Conservation (phyloP, 148 eudicot genomes). For the Arctostaphylos glauca region DNA sequence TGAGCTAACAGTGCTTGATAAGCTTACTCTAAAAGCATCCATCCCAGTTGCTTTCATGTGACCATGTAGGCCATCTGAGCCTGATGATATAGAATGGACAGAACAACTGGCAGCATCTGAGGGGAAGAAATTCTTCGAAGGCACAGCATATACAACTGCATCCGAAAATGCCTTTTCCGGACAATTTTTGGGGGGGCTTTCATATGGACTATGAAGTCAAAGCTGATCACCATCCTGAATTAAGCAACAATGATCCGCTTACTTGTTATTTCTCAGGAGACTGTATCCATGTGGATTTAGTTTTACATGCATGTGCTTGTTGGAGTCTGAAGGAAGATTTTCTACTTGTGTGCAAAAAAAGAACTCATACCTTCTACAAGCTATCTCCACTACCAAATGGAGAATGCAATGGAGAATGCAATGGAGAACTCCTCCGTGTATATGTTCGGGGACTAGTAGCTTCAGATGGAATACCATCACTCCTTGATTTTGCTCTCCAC, state of each 20-base stretch:
- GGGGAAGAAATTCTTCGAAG: constrained; percentile 75
- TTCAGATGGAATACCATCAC: constrained; percentile 88
- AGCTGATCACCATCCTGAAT: constrained; percentile 78
- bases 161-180: constrained; percentile 78
- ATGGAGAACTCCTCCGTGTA: constrained; percentile 87
- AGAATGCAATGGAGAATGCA: constrained; percentile 84
- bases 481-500: constrained; percentile 93
- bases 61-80: constrained; percentile 74
- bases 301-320: neutral
- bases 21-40: constrained; percentile 90
- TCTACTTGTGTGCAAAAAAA: neutral
- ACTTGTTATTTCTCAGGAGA: constrained; percentile 12
- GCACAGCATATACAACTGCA: constrained; percentile 56
- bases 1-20: constrained; percentile 97
- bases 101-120: constrained; percentile 68
- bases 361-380: constrained; percentile 64
- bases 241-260: constrained; percentile 4
- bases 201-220: constrained; percentile 79
- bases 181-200: constrained; percentile 79
- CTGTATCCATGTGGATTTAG: neutral
- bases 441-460: constrained; percentile 92
- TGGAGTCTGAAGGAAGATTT: neutral
- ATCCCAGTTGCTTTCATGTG: constrained; percentile 69
- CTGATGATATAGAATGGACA: constrained; percentile 80
- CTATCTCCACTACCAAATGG: constrained; percentile 71